Evolutionary conservation across 2,329 filamentous ascomycete species (phyloP).

Genomic region (Neodidymelliopsis sp.): DNA sequence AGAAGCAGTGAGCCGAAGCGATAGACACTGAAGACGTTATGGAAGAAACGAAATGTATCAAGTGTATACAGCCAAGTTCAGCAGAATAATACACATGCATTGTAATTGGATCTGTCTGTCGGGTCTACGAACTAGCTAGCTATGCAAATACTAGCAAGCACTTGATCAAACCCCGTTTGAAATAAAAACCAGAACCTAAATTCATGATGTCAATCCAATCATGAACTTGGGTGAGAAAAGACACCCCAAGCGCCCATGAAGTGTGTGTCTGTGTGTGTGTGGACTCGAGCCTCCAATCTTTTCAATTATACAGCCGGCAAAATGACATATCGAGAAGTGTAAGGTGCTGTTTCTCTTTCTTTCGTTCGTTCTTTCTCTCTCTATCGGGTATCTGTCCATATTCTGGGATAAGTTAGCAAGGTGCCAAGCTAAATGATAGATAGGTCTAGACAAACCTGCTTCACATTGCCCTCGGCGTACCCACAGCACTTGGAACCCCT

Average conservation of each 20-base stretch:
- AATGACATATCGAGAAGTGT: conserved; percentile 31
- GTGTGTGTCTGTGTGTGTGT: no score
- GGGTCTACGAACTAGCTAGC: conserved; percentile 13
- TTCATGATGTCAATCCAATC: conserved; percentile 1
- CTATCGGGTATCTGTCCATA: background rate
- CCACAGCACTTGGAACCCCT: conserved; percentile 41
- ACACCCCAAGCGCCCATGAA: background rate
- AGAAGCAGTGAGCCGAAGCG: conserved; percentile 23
- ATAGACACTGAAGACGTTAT: background rate
- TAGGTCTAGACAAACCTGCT: background rate
- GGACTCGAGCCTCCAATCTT: conserved; percentile 6
- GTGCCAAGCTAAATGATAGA: background rate
- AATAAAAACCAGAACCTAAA: background rate
- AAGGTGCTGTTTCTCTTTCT: conserved; percentile 11
- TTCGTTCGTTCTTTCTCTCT: no score
- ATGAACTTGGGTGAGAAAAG: background rate
- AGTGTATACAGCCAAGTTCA: background rate
- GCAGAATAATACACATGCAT: conserved; percentile 8
- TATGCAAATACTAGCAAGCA: conserved; percentile 3
- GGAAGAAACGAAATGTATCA: background rate
- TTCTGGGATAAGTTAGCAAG: background rate
- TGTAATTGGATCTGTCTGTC: conserved; percentile 1
- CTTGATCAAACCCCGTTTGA: background rate
- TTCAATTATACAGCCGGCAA: conserved; percentile 28
- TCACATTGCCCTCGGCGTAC: conserved; percentile 39